A percentile compares a stretch with the other conserved stretches of the same genome.
Evolutionary conservation across 495 filamentous ascomycete genomes (phyloP).

Genomic region (Amorphotheca resinae): DNA sequence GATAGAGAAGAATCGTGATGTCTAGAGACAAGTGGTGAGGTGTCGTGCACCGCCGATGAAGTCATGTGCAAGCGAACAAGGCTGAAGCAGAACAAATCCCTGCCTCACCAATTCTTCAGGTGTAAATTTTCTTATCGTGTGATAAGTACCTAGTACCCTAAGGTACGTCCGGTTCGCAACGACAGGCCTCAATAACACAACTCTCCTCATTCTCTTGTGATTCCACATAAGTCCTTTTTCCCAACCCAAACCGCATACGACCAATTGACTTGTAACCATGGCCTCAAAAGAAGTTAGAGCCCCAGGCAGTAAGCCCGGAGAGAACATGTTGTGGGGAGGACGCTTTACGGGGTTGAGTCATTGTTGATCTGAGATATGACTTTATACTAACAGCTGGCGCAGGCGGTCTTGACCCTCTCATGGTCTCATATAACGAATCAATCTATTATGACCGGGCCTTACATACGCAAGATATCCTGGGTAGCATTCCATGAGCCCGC

Average conservation of each 20-base stretch:
- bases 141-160: too few species aligned
- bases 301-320: slow-evolving; percentile 20
- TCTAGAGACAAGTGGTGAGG: too few species aligned
- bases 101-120: neutral
- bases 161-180: neutral
- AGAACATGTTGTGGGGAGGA: slow-evolving; percentile 19
- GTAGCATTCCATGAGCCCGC: slow-evolving; percentile 78
- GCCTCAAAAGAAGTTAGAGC: slow-evolving; percentile 14
- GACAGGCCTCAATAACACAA: neutral
- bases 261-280: slow-evolving; percentile 15
- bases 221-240: slow-evolving; percentile 2
- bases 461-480: slow-evolving; percentile 74
- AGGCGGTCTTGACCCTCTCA: slow-evolving; percentile 74
- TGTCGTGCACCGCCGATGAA: too few species aligned
- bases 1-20: too few species aligned
- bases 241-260: neutral
- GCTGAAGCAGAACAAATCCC: neutral
- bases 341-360: slow-evolving; percentile 18
- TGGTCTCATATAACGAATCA: slow-evolving; percentile 80
- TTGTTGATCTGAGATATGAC: slow-evolving; percentile 1
- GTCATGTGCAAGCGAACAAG: too few species aligned
- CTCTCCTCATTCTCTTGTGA: neutral
- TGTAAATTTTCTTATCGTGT: too few species aligned
- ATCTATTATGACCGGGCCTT: slow-evolving; percentile 77
- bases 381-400: slow-evolving; percentile 19